These are phyloP conservation scores for Arachis hypogaea DNA, from an alignment of 306 rosid genomes.

Conservation along the genomic window DNA sequence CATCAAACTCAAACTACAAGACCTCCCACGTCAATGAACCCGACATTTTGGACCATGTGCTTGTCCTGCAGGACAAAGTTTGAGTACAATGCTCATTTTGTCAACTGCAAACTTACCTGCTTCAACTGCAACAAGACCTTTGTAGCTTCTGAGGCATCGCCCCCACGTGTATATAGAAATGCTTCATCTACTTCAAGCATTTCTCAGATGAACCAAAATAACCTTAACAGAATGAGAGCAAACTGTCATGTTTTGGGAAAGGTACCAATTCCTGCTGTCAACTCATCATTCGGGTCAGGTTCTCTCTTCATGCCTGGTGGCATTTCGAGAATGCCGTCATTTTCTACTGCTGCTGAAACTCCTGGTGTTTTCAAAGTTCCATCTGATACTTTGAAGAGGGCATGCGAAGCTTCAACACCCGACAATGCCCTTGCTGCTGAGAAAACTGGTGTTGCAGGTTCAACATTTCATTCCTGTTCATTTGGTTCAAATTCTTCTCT, in stretches of 20 bases:
- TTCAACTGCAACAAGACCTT: slow-evolving; percentile 53
- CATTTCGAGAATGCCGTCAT: slow-evolving; percentile 35
- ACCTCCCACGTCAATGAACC: slow-evolving; percentile 33
- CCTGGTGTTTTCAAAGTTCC: slow-evolving; percentile 40
- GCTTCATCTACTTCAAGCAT: slow-evolving; percentile 42
- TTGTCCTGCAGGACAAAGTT: slow-evolving; percentile 53
- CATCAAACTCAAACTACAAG: slow-evolving; percentile 38
- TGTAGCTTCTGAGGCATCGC: slow-evolving; percentile 54
- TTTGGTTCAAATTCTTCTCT: slow-evolving; percentile 41
- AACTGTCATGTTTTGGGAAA: slow-evolving; percentile 44
- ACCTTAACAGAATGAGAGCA: slow-evolving; percentile 41
- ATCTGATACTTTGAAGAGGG: slow-evolving; percentile 53
- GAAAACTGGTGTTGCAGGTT: slow-evolving; percentile 44
- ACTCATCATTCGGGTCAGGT: slow-evolving; percentile 43
- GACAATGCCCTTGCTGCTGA: slow-evolving; percentile 38
- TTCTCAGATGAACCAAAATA: slow-evolving; percentile 42
- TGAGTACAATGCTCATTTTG: slow-evolving; percentile 56
- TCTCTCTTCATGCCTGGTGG: slow-evolving; percentile 39
- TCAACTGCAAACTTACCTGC: slow-evolving; percentile 52
- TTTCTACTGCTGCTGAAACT: slow-evolving; percentile 49
- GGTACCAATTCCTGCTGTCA: slow-evolving; percentile 41
- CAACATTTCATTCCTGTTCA: slow-evolving; percentile 39
- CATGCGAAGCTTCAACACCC: slow-evolving; percentile 39
- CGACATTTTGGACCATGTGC: slow-evolving; percentile 83
- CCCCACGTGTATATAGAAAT: slow-evolving; percentile 44